These are phyloP conservation scores for Ogataea degrootiae DNA, from an alignment of 805 yeast species.

Conservation along the genomic window DNA sequence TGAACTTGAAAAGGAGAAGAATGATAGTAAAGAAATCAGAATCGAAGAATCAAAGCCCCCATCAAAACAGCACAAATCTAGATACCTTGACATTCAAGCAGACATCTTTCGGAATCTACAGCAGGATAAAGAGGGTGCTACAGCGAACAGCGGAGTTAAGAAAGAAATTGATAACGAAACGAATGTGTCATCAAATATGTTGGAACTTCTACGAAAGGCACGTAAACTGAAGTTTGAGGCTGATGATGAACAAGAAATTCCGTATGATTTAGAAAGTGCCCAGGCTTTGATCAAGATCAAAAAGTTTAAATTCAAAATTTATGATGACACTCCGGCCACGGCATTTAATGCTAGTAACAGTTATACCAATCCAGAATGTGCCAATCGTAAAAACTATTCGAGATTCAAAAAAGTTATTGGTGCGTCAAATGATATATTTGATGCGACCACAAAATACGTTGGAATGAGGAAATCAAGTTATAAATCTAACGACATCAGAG, in stretches of 20 bases:
- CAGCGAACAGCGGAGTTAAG: background rate
- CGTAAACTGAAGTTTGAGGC: background rate
- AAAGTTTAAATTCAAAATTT: background rate
- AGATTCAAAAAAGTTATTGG: conserved; percentile 9
- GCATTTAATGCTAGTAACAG: background rate
- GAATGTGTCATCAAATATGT: background rate
- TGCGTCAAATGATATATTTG: conserved; percentile 10
- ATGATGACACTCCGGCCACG: background rate
- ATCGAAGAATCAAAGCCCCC: background rate
- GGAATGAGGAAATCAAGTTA: conserved; percentile 9
- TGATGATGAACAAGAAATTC: background rate
- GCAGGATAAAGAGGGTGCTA: background rate
- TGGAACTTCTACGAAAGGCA: background rate
- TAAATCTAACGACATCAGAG: conserved; percentile 9
- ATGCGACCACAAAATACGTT: conserved; percentile 15
- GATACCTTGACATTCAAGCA: background rate
- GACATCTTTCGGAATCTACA: background rate
- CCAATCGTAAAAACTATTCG: conserved; percentile 12
- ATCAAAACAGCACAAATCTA: no score
- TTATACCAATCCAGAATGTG: conserved; percentile 9
- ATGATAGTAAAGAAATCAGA: background rate
- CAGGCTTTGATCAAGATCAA: conserved; percentile 1
- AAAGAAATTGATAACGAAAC: background rate
- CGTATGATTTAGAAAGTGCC: background rate
- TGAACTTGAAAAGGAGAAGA: background rate